These are phyloP conservation scores for Aspergillus pseudonomiae DNA, from an alignment of 2,329 filamentous ascomycete genomes.

Conservation along the genomic window DNA sequence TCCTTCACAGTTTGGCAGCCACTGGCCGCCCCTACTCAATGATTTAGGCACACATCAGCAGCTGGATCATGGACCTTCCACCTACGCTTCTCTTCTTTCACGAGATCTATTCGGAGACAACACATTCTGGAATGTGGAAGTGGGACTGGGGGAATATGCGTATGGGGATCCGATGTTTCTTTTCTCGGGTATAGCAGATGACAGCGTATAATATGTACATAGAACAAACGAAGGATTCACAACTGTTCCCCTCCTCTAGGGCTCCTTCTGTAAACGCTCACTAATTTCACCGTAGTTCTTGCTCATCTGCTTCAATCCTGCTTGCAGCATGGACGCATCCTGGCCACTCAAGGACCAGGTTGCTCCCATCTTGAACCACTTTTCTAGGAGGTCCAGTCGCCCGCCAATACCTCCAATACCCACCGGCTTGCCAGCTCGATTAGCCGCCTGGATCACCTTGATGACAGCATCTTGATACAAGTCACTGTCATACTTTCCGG, in stretches of 20 bases:
- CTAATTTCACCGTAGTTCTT: background rate
- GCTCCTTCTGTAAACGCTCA: background rate
- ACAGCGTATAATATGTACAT: background rate
- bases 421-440: background rate
- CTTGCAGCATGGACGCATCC: background rate
- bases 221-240: background rate
- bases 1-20: background rate
- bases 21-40: background rate
- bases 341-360: background rate
- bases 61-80: background rate
- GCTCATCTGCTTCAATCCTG: background rate
- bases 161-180: background rate
- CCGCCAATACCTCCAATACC: background rate
- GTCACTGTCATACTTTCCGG: conserved; percentile 30
- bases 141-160: background rate
- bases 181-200: background rate
- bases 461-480: background rate
- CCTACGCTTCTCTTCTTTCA: background rate
- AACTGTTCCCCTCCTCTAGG: background rate
- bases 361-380: background rate
- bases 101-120: background rate
- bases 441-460: background rate
- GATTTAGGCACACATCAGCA: background rate
- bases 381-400: background rate
- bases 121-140: background rate